Base-by-base conservation (phyloP, 1,284 basidiomycete species). In the Pseudozyma flocculosa region DNA sequence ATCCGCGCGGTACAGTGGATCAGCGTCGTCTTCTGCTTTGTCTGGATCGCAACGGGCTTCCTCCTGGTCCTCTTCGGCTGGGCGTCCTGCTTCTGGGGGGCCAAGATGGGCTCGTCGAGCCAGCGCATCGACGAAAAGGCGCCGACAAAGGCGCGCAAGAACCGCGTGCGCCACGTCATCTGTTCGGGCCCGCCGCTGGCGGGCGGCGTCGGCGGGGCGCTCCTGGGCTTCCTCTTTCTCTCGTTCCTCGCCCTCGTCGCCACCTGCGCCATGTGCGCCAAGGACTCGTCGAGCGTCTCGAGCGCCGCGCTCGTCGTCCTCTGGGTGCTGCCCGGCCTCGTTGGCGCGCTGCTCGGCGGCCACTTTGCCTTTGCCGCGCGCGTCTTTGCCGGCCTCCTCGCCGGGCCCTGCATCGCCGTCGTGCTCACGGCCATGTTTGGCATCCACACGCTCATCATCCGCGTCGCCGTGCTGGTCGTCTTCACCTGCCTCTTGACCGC, bases 351-450 rank as follows among this genome's bases (percentile, higher is more conserved):
- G 18, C 45, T 74, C 30, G 48, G 48, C 9, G 68, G 59, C 19
- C 70, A 68, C 40, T 59, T 69, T 50, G 37, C 56, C 5, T 40
- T 63, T 13, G 48, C 68, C 15, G 53, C 62, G 0, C 26, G 66
- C 15, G 24, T 54, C 0, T 58, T 59, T 38, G 51, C 62, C 3
- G 72, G 70, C 4, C 43, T 74, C 8, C 48, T 66, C 4, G 60
- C 52, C 8, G 68, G 60, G 4, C 54, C 62, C 2, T 59, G 55
- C 30, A 37, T 67, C 18, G 62, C 65, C n/a, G 40, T 70, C 19
- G 43, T 72, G 40, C 40, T 70, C 17, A 72, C 72, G 4, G 72
- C 72, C 17, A 53, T 69, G 40, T 72, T 72, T 38, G 72, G 72
- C 40, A 69, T 74, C 18, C 62, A 68, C 48, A 68, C 69, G 2